phyloP scores from a whole-genome alignment of 495 filamentous ascomycete species.

The Penicillium antarcticum region DNA sequence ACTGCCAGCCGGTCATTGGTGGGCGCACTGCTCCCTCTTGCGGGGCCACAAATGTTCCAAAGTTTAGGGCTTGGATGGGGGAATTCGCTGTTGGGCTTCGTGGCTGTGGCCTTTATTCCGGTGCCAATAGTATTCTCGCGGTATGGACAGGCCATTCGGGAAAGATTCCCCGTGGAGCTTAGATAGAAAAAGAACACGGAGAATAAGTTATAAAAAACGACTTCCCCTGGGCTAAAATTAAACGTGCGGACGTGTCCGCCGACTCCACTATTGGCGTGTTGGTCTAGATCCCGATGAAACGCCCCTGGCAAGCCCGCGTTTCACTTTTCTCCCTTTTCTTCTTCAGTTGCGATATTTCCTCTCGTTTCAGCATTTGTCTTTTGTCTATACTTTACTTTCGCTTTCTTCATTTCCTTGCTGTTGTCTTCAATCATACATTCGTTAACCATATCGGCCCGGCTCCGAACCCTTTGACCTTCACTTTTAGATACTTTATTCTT shows the following conservation, averaged over 20 bases:
- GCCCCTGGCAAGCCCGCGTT: conserved; percentile 1
- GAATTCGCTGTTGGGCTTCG: conserved; percentile 38
- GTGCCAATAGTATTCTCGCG: conserved; percentile 19
- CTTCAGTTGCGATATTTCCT: neutral
- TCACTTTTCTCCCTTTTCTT: conserved; percentile 6
- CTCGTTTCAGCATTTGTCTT: neutral
- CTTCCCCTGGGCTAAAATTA: conserved; percentile 8
- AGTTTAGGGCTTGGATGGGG: conserved; percentile 43
- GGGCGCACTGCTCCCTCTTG: conserved; percentile 38
- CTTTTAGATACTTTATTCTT: conserved; percentile 2
- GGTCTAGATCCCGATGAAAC: conserved; percentile 7
- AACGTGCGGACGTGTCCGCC: conserved; percentile 10
- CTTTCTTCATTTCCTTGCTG: neutral
- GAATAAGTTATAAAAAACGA: neutral
- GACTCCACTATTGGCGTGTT: neutral
- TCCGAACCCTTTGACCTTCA: neutral
- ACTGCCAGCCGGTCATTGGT: conserved; percentile 26
- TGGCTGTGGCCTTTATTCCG: conserved; percentile 33
- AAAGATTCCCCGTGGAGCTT: neutral
- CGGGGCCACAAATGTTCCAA: conserved; percentile 33
- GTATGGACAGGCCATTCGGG: neutral
- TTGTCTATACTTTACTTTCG: neutral
- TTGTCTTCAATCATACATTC: neutral
- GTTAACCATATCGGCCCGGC: neutral
- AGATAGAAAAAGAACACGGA: neutral